Base-by-base conservation (phyloP, 2,329 filamentous ascomycete species). In the Aspergillus glaucus region DNA sequence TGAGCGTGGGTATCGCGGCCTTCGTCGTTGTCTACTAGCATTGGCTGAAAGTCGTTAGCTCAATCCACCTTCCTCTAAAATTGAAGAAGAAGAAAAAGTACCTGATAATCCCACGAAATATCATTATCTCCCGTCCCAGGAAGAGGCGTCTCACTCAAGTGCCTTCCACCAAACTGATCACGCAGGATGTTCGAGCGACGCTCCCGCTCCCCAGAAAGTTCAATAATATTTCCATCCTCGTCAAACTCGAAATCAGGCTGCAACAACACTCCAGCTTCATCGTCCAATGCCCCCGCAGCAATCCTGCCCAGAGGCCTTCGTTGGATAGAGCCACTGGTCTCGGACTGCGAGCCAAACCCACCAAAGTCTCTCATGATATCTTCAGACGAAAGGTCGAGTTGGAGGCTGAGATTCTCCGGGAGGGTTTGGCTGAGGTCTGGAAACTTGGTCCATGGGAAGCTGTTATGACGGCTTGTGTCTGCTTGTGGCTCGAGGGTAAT, bases 191-290 rank as follows among this genome's bases (percentile, higher is more conserved):
- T 49, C 15, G 48, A 43, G 12, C 45, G 43, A 12, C 52, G 41
- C 3, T 39, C 49, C 6, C 32, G 43, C 3, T 39, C 49, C 8
- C 32, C 45, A 22, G 56, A 56, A 41, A 79, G 61, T 45, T 81
- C 78, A 26, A 79, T 62, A 4, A 85, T 66, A 53, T 80, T 78
- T 6, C 82, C 82, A 51, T 85, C 75, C 12, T 75, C 79, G 54
- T 84, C 82, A 54, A 86, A 78, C 34, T 75, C 76, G 55, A 86
- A 82, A 46, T 77, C 77, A 19, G 75, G 71, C n/a, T 81, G 77
- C 30, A 75, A 63, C 49, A 78, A 65, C 15, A 75, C 63, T 17
- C 75, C 69, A 9, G 67, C 68, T 45, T 75, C 74, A 14, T 75
- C 67, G 37, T 68, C 67, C 17, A 66, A 56, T 45, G 63, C 47